Base-by-base conservation (phyloP, 192 early-diverging fungal species). In the Coemansia sp. region DNA sequence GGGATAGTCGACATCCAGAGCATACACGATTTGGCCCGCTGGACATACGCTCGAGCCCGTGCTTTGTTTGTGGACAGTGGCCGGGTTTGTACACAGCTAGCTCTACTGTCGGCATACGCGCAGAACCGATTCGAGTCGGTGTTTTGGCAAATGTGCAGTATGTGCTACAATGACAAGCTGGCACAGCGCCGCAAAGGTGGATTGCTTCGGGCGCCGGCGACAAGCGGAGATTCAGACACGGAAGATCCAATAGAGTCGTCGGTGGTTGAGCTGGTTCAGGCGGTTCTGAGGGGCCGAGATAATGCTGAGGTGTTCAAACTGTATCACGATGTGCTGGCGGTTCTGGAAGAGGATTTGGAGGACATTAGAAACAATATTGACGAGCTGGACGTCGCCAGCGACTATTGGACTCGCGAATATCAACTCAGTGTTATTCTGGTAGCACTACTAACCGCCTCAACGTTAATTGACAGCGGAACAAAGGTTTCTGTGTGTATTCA, bases 361-460 rank as follows among this genome's bases (percentile, higher is more conserved):
- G 71, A 68, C 26, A 55, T 55, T 3, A 37, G 41, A 23, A 19
- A 51, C 22, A 41, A 41, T 19, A 23, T 48, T 1, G 41, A 57
- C 10, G 39, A 49, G 18, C 54, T 74, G 19, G 54, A 64, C 24
- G 48, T 71, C 20, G 68, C 63, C 23, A 20, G n/a, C 4, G 77
- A 80, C 19, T 80, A 71, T 32, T 80, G 78, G 71, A 48, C 62
- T 38, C 65, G 67, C 65, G 78, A 74, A 47, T 80, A 65, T 59
- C 71, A 71, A 58, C 65, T 74, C 43, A 62, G 72, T 49, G 72
- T 70, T 20, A 57, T 60, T 5, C 24, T 80, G 39, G 78, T 68
- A 0, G 61, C 68, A 10, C 62, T 80, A 26, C 49, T 68, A 18
- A 68, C 78, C 0, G 35, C 49, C 2, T 35, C 59, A 9, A 23